phyloP scores from a whole-genome alignment of 2,329 filamentous ascomycete species.

The Hypoxylon sp. region DNA sequence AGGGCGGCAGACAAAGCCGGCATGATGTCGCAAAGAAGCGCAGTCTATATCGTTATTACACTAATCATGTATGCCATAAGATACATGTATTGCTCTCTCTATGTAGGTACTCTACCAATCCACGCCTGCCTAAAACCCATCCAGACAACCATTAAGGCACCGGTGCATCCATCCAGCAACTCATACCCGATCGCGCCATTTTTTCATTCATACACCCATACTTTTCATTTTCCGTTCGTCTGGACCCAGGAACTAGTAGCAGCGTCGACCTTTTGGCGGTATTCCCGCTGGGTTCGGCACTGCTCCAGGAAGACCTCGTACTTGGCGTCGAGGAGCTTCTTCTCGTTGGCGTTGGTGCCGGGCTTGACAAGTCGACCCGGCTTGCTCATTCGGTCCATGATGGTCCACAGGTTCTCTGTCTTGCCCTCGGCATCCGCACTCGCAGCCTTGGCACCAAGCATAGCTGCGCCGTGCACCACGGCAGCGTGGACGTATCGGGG shows the following conservation, averaged over 20 bases:
- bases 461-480: slow-evolving; percentile 97
- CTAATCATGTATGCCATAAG: slow-evolving; percentile 8
- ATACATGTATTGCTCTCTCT: slow-evolving; percentile 11
- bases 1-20: slow-evolving; percentile 1
- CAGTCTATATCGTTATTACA: slow-evolving; percentile 14
- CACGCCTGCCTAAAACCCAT: slow-evolving; percentile 15
- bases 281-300: slow-evolving; percentile 86
- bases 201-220: slow-evolving; percentile 9
- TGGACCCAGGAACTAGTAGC: slow-evolving; percentile 59
- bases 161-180: background rate
- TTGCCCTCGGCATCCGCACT: slow-evolving; percentile 82
- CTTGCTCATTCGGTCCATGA: slow-evolving; percentile 99
- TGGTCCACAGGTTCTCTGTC: slow-evolving; percentile 91
- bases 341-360: slow-evolving; percentile 78
- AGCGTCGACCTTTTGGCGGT: slow-evolving; percentile 83
- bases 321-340: slow-evolving; percentile 86
- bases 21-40: background rate
- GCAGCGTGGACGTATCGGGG: slow-evolving; percentile 95
- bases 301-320: slow-evolving; percentile 97
- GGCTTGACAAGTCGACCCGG: slow-evolving; percentile 87
- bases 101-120: slow-evolving; percentile 14
- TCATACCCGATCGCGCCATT: slow-evolving; percentile 6
- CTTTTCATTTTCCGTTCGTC: slow-evolving; percentile 37
- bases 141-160: slow-evolving; percentile 18
- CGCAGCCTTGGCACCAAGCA: slow-evolving; percentile 98